Conservation (phyloP, 371 early-diverging fungal genomes). For the Syncephalis fuscata region DNA sequence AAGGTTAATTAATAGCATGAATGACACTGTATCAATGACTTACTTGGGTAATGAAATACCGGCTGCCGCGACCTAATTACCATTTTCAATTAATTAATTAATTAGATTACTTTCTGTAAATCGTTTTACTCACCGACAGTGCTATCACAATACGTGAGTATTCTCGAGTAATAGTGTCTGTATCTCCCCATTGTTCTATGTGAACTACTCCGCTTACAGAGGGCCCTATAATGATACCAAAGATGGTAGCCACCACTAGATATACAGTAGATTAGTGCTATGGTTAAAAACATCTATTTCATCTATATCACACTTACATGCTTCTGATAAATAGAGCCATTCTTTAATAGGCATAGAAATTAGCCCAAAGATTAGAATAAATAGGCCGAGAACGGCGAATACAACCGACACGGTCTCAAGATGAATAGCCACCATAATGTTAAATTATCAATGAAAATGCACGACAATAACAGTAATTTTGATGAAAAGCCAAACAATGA, state of each 20-base stretch:
- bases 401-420: not conserved
- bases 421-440: too few relatives aligned
- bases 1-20: too few relatives aligned
- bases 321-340: slow-evolving; percentile 76
- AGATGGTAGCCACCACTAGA: slow-evolving; percentile 60
- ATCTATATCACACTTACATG: too few relatives aligned
- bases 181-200: slow-evolving; percentile 30
- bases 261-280: not conserved
- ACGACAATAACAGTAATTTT: too few relatives aligned
- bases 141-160: slow-evolving; percentile 64
- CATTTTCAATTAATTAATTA: too few relatives aligned
- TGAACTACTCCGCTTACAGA: slow-evolving; percentile 38
- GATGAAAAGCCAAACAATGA: too few relatives aligned
- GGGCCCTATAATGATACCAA: slow-evolving; percentile 82
- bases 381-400: slow-evolving; percentile 49
- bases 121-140: slow-evolving; percentile 41
- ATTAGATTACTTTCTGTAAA: too few relatives aligned
- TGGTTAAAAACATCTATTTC: too few relatives aligned
- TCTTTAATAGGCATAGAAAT: slow-evolving; percentile 87
- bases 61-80: slow-evolving; percentile 78
- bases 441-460: too few relatives aligned
- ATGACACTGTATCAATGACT: too few relatives aligned
- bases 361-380: slow-evolving; percentile 73
- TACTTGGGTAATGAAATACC: slow-evolving; percentile 67
- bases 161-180: slow-evolving; percentile 33